phyloP scores from a whole-genome alignment of 2,329 filamentous ascomycete species.

The Colletotrichum horii region DNA sequence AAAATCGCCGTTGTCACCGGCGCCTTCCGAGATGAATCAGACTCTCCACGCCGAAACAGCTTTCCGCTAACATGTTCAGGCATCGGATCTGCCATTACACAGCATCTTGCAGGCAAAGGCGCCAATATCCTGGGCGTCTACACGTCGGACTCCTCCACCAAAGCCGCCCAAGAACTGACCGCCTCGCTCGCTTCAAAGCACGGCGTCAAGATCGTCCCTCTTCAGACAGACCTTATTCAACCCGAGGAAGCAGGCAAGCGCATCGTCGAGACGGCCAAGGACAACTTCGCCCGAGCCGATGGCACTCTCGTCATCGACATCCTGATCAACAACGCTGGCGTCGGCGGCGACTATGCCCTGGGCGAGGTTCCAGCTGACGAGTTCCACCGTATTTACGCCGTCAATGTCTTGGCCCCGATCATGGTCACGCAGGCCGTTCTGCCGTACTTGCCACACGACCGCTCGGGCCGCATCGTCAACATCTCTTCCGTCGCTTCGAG shows the following conservation, averaged over 20 bases:
- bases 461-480: conserved; percentile 61
- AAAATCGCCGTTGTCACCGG: background rate
- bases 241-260: conserved; percentile 59
- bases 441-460: conserved; percentile 72
- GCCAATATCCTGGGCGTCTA: conserved; percentile 73
- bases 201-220: conserved; percentile 60
- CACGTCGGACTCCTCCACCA: conserved; percentile 51
- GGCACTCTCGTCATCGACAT: conserved; percentile 73
- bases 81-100: conserved; percentile 69
- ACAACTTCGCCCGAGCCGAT: conserved; percentile 59
- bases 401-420: conserved; percentile 84
- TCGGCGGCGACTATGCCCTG: conserved; percentile 48
- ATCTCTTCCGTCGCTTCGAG: conserved; percentile 52
- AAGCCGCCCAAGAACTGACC: background rate
- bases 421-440: conserved; percentile 76
- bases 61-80: conserved; percentile 48
- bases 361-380: conserved; percentile 66
- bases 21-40: background rate
- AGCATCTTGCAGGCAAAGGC: conserved; percentile 75
- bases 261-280: conserved; percentile 62
- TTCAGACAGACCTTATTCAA: conserved; percentile 75
- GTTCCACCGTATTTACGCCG: conserved; percentile 73
- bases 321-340: conserved; percentile 84
- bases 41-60: background rate
- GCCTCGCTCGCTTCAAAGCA: conserved; percentile 60